Percentiles rank a stretch among this genome's conserved stretches.
These are phyloP conservation scores for Diaporthe caulivora DNA, from an alignment of 2,329 filamentous ascomycete genomes.

Conservation along the genomic window DNA sequence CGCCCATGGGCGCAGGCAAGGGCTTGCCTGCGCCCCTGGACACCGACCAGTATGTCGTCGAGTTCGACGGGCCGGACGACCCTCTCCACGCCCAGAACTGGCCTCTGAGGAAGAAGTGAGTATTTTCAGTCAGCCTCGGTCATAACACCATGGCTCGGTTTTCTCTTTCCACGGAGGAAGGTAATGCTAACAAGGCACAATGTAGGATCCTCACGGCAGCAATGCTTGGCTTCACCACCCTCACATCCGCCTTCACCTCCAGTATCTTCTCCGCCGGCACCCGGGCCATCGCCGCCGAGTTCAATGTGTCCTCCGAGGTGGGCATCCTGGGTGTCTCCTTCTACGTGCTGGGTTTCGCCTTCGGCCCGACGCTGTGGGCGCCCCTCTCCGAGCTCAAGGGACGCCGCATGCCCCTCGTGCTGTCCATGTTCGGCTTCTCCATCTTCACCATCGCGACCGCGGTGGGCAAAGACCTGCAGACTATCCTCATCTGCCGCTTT, in stretches of 20 bases:
- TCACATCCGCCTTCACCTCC: conserved; percentile 79
- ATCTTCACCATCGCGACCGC: conserved; percentile 76
- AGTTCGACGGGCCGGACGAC: conserved; percentile 87
- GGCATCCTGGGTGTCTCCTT: conserved; percentile 75
- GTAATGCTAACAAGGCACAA: conserved; percentile 44
- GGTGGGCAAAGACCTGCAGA: conserved; percentile 75
- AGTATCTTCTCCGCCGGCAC: conserved; percentile 81
- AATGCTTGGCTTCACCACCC: conserved; percentile 80
- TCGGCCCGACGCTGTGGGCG: conserved; percentile 79
- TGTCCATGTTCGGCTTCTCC: conserved; percentile 77
- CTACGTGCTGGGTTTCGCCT: conserved; percentile 79
- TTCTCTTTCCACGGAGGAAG: neutral
- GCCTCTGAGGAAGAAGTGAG: conserved; percentile 81
- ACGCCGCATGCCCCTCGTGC: conserved; percentile 70
- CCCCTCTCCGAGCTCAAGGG: conserved; percentile 80
- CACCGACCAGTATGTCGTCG: conserved; percentile 82
- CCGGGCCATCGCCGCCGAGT: conserved; percentile 65
- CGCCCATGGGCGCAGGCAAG: conserved; percentile 80
- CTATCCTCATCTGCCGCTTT: conserved; percentile 79
- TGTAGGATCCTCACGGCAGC: conserved; percentile 70
- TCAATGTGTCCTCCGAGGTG: conserved; percentile 71
- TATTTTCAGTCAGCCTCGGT: conserved; percentile 34
- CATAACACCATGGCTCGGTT: conserved; percentile 26
- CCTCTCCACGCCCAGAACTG: conserved; percentile 91
- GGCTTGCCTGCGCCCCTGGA: conserved; percentile 77